Evolutionary conservation across 1,284 basidiomycete genomes (phyloP), one percentile per base, ranked within the genome.

Genomic region (Rhodotorula sp.): DNA sequence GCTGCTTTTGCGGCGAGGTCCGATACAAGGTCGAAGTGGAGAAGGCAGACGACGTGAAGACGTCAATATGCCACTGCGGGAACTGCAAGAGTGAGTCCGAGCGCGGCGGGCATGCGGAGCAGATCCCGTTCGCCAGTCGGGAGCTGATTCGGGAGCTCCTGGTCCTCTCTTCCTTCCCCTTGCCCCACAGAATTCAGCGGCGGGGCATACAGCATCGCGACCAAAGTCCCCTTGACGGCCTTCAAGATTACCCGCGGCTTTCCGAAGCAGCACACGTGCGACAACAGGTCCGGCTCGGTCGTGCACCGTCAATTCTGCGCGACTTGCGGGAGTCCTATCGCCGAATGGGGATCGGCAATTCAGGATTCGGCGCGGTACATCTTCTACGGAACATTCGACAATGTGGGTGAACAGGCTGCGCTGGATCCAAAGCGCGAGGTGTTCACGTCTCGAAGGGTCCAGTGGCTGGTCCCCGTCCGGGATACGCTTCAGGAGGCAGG

Each of bases 1-100:
- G 61, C 50, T 64, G 55, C 45, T 64, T 34, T n/a, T 58, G 63
- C 47, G 15, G 16, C 48, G 63, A 23, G 23, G n/a, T 58, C n/a
- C 55, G 63, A 15, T 58, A 58, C 63, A 34, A 19, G 31, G 23
- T 64, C 55, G 28, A 23, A 5, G 23, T 57, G 31, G 21, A 43
- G 38, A 43, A 23, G 19, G 16, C 47, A 1, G 47, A 64, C 31
- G 16, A 58, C 21, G 26, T 56, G 15, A 12, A n/a, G 2, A 48
- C 57, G 45, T 57, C 63, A 3, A 34, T 58, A 21, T 48, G 63
- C 15, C 55, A 64, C 14, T 57, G 63, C 34, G 26, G 16, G 15
- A 38, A 38, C 23, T 62, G 61, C 61, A 54, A 52, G 61, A 62
- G 61, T 54, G 38, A 23, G 61, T n/a, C 15, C 0, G 5, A 1